Percentiles rank a stretch among this genome's conserved stretches.
Evolutionary conservation across 768 basidiomycete genomes (phyloP).

Genomic region (Podaxis sp.): DNA sequence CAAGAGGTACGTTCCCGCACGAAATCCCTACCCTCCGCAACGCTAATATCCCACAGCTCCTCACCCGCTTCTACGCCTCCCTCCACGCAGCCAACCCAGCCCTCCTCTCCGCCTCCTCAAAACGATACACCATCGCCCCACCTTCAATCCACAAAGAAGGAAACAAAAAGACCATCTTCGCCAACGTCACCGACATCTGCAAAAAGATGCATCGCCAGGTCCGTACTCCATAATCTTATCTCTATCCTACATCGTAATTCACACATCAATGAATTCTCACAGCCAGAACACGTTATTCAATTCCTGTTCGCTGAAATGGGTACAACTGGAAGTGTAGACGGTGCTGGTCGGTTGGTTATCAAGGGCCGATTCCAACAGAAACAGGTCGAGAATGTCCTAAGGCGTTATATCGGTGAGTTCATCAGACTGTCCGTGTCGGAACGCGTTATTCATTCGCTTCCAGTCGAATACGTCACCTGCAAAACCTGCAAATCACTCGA

Average conservation of each 20-base stretch:
- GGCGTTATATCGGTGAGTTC: conserved; percentile 89
- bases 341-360: conserved; percentile 89
- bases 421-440: background rate
- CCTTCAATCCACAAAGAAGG: conserved; percentile 94
- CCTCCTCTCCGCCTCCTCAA: conserved; percentile 75
- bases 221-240: conserved; percentile 12
- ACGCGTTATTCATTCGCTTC: background rate
- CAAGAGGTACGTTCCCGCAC: conserved; percentile 62
- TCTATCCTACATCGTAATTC: background rate
- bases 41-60: conserved; percentile 53
- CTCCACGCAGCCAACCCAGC: conserved; percentile 95
- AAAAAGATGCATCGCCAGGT: conserved; percentile 92
- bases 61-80: conserved; percentile 88
- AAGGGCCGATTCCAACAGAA: conserved; percentile 98
- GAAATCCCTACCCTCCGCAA: conserved; percentile 1
- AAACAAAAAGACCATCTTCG: conserved; percentile 96
- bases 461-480: conserved; percentile 98
- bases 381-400: conserved; percentile 94
- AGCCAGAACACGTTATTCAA: conserved; percentile 96
- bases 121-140: conserved; percentile 96
- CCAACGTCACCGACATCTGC: conserved; percentile 97
- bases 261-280: conserved; percentile 16
- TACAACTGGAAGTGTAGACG: conserved; percentile 95
- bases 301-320: conserved; percentile 98
- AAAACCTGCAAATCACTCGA: conserved; percentile 99